Conservation (phyloP, 176 grass and related monocot species). For the Rhynchospora breviuscula region DNA sequence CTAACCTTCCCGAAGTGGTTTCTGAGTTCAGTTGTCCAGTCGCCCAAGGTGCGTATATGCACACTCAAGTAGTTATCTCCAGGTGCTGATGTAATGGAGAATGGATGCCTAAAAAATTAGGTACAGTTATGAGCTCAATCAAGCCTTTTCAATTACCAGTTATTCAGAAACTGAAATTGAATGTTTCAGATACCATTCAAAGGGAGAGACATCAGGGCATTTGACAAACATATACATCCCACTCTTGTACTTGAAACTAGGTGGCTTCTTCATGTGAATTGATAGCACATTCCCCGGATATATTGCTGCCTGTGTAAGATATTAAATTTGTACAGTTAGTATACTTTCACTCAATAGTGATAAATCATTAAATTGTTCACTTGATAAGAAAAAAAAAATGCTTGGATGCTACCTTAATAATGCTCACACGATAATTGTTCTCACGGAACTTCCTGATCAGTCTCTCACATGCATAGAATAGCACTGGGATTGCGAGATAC, state of each 20-base stretch:
- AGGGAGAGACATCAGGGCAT: conserved; percentile 90
- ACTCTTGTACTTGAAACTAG: conserved; percentile 91
- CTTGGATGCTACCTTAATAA: conserved; percentile 56
- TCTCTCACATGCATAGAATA: conserved; percentile 95
- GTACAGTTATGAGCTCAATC: conserved; percentile 24
- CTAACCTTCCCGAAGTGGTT: conserved; percentile 88
- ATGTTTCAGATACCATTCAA: conserved; percentile 62
- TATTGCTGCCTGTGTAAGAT: conserved; percentile 66
- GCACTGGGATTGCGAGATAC: conserved; percentile 78
- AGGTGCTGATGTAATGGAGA: conserved; percentile 94
- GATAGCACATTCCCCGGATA: conserved; percentile 97
- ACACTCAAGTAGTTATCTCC: conserved; percentile 81
- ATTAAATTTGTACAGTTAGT: not conserved
- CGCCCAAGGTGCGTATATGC: conserved; percentile 89
- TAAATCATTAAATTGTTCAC: not conserved
- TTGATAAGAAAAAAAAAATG: conserved; percentile 1
- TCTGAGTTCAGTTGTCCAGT: conserved; percentile 90
- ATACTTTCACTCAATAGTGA: too few relatives aligned
- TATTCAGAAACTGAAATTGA: not conserved
- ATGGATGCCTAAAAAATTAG: conserved; percentile 68
- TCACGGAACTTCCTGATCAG: conserved; percentile 88
- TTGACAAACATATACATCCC: conserved; percentile 99
- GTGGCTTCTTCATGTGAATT: conserved; percentile 88
- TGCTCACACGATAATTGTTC: conserved; percentile 58
- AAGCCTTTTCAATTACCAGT: not conserved